phyloP scores from a whole-genome alignment of 208 protist genomes.

The Trypanosoma melophagium region DNA sequence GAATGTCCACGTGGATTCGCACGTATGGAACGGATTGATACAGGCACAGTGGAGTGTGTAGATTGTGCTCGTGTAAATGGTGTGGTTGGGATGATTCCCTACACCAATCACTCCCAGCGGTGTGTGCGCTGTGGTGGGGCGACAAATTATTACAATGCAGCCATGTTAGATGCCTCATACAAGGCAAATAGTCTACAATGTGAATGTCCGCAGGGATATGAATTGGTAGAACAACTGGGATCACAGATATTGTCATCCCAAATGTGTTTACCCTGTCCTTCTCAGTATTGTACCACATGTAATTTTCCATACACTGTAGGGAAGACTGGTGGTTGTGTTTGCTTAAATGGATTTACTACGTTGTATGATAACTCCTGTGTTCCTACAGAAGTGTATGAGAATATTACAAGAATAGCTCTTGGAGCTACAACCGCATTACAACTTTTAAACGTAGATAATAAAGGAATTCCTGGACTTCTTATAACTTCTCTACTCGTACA shows the following conservation, averaged over 20 bases:
- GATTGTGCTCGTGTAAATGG: slow-evolving; percentile 6
- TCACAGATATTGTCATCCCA: slow-evolving; percentile 2
- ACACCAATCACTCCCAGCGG: slow-evolving; percentile 24
- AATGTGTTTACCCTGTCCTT: slow-evolving; percentile 10
- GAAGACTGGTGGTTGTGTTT: slow-evolving; percentile 27
- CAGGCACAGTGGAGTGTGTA: slow-evolving; percentile 3
- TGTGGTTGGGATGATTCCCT: slow-evolving; percentile 15
- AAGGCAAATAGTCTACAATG: slow-evolving; percentile 8
- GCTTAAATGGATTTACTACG: slow-evolving; percentile 37
- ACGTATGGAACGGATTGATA: neutral
- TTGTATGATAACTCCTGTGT: slow-evolving; percentile 69
- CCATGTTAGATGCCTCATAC: slow-evolving; percentile 15
- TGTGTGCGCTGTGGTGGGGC: slow-evolving; percentile 27
- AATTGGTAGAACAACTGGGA: slow-evolving; percentile 14
- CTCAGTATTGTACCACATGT: slow-evolving; percentile 23
- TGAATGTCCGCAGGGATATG: slow-evolving; percentile 5
- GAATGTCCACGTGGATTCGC: slow-evolving; percentile 7
- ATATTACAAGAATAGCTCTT: slow-evolving; percentile 16
- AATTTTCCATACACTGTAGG: slow-evolving; percentile 36
- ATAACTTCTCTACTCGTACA: slow-evolving; percentile 22
- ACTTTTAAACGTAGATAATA: slow-evolving; percentile 55
- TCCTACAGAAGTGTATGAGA: slow-evolving; percentile 29
- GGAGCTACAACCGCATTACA: slow-evolving; percentile 23
- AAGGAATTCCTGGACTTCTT: slow-evolving; percentile 18
- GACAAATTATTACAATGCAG: neutral